These are phyloP conservation scores for Xylariaceae sp. DNA, from an alignment of 2,329 filamentous ascomycete genomes.

Conservation along the genomic window DNA sequence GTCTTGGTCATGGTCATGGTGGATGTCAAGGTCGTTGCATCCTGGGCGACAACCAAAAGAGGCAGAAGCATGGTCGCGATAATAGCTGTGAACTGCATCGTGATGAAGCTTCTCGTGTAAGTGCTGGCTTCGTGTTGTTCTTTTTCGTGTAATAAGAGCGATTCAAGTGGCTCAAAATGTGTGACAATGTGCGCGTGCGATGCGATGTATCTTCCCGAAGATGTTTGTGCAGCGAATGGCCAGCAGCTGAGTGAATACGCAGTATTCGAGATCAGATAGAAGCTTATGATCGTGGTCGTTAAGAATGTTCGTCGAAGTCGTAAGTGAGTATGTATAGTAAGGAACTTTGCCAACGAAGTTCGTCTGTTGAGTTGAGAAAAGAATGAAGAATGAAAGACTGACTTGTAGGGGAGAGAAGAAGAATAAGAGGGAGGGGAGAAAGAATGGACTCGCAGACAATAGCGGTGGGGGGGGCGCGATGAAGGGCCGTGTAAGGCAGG, in stretches of 20 bases:
- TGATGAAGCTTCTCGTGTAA: constrained; percentile 11
- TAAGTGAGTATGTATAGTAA: constrained; percentile 16
- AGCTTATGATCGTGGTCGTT: constrained; percentile 11
- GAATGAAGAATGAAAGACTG: constrained; percentile 19
- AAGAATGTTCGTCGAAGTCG: constrained; percentile 24
- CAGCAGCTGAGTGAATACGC: constrained; percentile 25
- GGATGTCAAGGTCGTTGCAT: constrained; percentile 43
- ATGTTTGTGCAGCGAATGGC: constrained; percentile 22
- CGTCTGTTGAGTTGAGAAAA: constrained; percentile 15
- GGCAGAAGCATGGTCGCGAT: constrained; percentile 47
- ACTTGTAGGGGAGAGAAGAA: not conserved
- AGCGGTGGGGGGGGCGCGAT: not conserved
- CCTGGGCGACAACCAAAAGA: constrained; percentile 46
- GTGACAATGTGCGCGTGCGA: constrained; percentile 16
- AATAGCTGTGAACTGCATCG: constrained; percentile 43
- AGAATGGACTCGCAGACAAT: constrained; percentile 8
- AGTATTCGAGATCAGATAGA: constrained; percentile 23
- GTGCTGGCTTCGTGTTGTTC: not conserved
- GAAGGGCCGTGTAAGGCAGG: not conserved
- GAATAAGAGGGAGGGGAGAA: constrained; percentile 9
- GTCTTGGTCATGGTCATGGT: constrained; percentile 49
- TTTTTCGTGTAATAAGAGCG: constrained; percentile 16
- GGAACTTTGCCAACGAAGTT: constrained; percentile 34
- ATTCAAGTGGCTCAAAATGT: constrained; percentile 10
- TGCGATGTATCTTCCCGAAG: constrained; percentile 6